Evolutionary conservation across 148 eudicot species (phyloP).

Genomic region (Persicaria tinctoria): DNA sequence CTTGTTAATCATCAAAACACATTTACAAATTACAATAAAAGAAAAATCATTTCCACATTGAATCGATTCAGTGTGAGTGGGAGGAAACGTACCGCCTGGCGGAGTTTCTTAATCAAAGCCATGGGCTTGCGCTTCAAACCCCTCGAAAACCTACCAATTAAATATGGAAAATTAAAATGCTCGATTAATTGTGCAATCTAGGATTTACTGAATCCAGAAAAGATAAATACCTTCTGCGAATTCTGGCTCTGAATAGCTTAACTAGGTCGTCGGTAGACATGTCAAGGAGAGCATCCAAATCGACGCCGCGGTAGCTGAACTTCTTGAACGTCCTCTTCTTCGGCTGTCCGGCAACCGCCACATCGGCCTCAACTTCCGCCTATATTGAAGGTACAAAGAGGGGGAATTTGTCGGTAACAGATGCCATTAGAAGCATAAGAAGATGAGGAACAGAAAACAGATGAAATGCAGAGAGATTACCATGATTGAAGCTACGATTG

Average conservation of each 20-base stretch:
- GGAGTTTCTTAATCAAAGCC: conserved; percentile 68
- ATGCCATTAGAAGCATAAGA: not conserved
- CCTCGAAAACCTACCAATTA: conserved; percentile 37
- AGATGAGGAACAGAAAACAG: not conserved
- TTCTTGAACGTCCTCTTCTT: conserved; percentile 54
- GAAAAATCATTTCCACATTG: not conserved
- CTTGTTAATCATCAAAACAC: not conserved
- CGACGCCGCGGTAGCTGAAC: conserved; percentile 40
- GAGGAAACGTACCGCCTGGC: conserved; percentile 41
- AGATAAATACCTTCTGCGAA: conserved; percentile 41
- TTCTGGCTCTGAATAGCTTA: conserved; percentile 34
- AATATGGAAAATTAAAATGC: not conserved
- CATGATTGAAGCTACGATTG: not conserved
- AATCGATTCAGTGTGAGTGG: not conserved
- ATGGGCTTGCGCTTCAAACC: conserved; percentile 67
- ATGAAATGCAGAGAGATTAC: not conserved
- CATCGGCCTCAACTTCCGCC: conserved; percentile 30
- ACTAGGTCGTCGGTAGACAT: conserved; percentile 43
- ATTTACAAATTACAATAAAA: not conserved
- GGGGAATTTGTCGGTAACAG: not conserved
- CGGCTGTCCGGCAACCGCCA: conserved; percentile 19
- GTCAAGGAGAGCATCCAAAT: conserved; percentile 39
- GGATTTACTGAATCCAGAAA: not conserved
- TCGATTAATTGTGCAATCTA: not conserved
- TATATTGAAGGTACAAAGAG: not conserved